Evolutionary conservation across 2,329 filamentous ascomycete species (phyloP), one percentile per base, ranked within the genome.

Genomic region (Diaporthe ampelina): DNA sequence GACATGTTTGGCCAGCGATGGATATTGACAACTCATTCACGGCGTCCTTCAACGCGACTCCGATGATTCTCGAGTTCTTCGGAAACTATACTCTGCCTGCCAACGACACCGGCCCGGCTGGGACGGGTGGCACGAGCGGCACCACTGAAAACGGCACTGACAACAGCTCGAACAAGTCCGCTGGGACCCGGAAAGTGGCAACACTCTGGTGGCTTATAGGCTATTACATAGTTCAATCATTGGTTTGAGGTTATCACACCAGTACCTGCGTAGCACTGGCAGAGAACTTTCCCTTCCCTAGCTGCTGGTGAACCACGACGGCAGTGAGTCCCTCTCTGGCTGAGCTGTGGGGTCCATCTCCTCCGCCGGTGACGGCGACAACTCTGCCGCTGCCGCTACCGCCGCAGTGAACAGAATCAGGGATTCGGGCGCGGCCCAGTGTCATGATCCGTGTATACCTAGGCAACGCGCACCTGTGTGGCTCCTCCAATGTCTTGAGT

Each of bases 31-130:
- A 29, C 52, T 56, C 26, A 29, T 29, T 4, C 54, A 57, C 54
- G 17, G 54, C 54, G 32, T 57, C 54, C 8, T 57, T 57, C 17
- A 8, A 57, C 32, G 54, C 54, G 17, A 57, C 26, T 19, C 54
- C 54, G 19, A 57, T 57, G 54, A 57, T 57, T 15, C 54, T 57
- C 32, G 54, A 57, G 32, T 57, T 57, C 54, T 57, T 57, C 26
- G 17, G 54, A 11, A 57, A 57, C 8, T 35, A 57, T 32, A 32
- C 26, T 32, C 54, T 57, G 29, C 26, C 26, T 32, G 19, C 54
- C 26, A 57, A 57, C 5, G 15, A 56, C 2, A 56, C 24, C 26
- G 26, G 19, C 26, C 54, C 54, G 54, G 15, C 17, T 17, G 54
- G 11, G 26, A 57, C 54, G 54, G 54, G 5, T 57, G 54, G 54